Conservation (phyloP, 768 basidiomycete genomes). For the Tephrocybe sp. region DNA sequence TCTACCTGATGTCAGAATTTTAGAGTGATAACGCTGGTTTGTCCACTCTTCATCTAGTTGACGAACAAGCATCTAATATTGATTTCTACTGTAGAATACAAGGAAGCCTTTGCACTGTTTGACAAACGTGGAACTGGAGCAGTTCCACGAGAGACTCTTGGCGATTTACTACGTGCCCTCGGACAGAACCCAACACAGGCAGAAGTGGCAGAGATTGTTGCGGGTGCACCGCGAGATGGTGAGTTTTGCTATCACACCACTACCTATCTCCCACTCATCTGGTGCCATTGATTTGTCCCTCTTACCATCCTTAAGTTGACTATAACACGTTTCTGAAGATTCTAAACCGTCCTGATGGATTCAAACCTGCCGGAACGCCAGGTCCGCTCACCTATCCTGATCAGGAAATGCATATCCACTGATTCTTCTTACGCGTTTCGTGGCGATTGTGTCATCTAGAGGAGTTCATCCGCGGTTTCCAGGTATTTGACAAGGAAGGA, state of each 20-base stretch:
- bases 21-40: slow-evolving; percentile 43
- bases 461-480: slow-evolving; percentile 99
- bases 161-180: slow-evolving; percentile 89
- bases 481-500: slow-evolving; percentile 96
- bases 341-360: slow-evolving; percentile 93
- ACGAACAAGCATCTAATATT: background rate
- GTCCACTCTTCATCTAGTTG: background rate
- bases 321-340: slow-evolving; percentile 91
- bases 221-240: slow-evolving; percentile 77
- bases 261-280: background rate
- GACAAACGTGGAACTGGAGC: slow-evolving; percentile 95
- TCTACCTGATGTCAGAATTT: background rate
- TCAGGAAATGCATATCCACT: background rate
- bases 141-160: slow-evolving; percentile 84
- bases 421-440: slow-evolving; percentile 2
- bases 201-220: slow-evolving; percentile 86
- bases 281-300: background rate
- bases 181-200: slow-evolving; percentile 99
- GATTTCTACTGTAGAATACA: slow-evolving; percentile 67
- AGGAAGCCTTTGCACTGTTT: slow-evolving; percentile 96
- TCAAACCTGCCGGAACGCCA: slow-evolving; percentile 73
- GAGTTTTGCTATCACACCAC: slow-evolving; percentile 11
- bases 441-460: slow-evolving; percentile 45
- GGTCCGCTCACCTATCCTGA: slow-evolving; percentile 7
- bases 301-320: slow-evolving; percentile 56